Conservation (phyloP, 495 filamentous ascomycete genomes). For the Aspergillus nanangensis region DNA sequence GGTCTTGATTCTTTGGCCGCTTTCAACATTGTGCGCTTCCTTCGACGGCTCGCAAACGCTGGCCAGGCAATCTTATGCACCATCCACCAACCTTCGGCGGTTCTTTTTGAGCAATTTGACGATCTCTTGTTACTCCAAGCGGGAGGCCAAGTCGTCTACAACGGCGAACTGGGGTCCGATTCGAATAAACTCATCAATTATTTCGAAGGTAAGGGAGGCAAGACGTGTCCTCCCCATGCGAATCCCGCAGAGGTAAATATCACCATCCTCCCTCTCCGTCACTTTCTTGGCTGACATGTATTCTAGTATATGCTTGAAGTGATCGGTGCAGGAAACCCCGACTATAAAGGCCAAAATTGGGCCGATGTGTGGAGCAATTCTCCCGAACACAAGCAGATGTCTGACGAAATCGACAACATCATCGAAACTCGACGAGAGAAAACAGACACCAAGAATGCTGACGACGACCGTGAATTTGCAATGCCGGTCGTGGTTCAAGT, state of each 20-base stretch:
- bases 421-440: conserved; percentile 28
- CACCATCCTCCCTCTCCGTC: neutral
- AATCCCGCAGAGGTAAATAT: conserved; percentile 57
- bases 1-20: conserved; percentile 64
- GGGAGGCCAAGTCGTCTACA: conserved; percentile 70
- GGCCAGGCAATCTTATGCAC: conserved; percentile 74
- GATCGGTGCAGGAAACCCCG: conserved; percentile 60
- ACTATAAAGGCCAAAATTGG: conserved; percentile 60
- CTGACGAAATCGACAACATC: conserved; percentile 44
- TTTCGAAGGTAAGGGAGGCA: conserved; percentile 59
- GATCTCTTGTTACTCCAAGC: conserved; percentile 62
- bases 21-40: conserved; percentile 61
- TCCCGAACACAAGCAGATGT: conserved; percentile 34
- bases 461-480: conserved; percentile 52
- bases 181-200: conserved; percentile 55
- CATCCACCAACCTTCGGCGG: conserved; percentile 75
- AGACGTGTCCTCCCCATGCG: conserved; percentile 47
- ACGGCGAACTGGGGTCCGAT: conserved; percentile 56
- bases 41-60: conserved; percentile 60
- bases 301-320: conserved; percentile 59
- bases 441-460: conserved; percentile 24
- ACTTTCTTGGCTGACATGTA: neutral
- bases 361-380: conserved; percentile 54
- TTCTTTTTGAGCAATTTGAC: conserved; percentile 73
- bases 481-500: conserved; percentile 56